A percentile compares a stretch with the other conserved stretches of the same genome.
These are phyloP conservation scores for Cochlearia excelsa DNA, from an alignment of 345 rosid species.

Conservation along the genomic window DNA sequence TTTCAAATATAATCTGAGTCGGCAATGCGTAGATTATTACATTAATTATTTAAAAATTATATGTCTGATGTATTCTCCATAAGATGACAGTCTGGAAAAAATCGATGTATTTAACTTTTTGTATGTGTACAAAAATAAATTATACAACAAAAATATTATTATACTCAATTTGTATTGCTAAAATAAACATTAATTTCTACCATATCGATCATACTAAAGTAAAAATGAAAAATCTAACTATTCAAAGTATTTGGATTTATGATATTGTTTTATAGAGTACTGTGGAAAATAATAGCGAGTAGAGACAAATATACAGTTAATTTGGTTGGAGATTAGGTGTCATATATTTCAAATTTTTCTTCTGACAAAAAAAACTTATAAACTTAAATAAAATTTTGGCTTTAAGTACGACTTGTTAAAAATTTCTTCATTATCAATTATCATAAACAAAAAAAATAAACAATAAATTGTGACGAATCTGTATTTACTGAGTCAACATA, in stretches of 20 bases:
- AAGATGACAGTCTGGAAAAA: slow-evolving; percentile 27
- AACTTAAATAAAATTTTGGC: neutral
- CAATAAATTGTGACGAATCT: slow-evolving; percentile 11
- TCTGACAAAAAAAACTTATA: too few species aligned
- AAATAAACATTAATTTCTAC: too few species aligned
- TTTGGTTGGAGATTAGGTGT: slow-evolving; percentile 30
- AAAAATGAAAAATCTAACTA: too few species aligned
- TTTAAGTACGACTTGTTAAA: neutral
- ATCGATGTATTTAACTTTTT: slow-evolving; percentile 2
- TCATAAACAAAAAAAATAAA: neutral
- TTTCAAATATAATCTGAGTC: slow-evolving; percentile 29
- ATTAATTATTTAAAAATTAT: neutral
- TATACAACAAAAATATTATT: too few species aligned
- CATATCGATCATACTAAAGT: too few species aligned
- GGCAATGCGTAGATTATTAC: slow-evolving; percentile 33
- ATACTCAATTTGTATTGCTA: too few species aligned
- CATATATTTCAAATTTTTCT: neutral
- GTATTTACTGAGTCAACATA: slow-evolving; percentile 9
- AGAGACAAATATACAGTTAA: slow-evolving; percentile 24
- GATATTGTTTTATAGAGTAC: neutral
- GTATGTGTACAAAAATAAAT: neutral
- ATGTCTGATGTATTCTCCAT: slow-evolving; percentile 15
- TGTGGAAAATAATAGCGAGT: slow-evolving; percentile 18
- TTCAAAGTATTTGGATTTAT: neutral
- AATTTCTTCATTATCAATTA: neutral